Percentiles rank a stretch among this genome's conserved stretches.
These are phyloP conservation scores for Xylaria polymorpha DNA, from an alignment of 2,329 filamentous ascomycete species.

Conservation along the genomic window DNA sequence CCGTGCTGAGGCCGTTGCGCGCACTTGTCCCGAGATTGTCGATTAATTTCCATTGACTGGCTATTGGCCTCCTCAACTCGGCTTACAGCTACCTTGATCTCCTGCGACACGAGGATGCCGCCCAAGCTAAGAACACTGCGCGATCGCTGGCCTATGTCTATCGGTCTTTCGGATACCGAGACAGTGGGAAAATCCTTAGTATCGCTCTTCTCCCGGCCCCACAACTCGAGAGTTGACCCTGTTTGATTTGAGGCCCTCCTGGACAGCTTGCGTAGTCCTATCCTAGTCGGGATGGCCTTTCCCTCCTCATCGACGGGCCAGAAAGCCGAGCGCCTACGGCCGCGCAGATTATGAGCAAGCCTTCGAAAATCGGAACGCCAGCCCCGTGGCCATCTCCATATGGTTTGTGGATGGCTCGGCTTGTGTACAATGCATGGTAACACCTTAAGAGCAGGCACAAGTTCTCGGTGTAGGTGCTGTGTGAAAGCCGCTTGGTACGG, in stretches of 20 bases:
- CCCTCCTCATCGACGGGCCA: constrained; percentile 48
- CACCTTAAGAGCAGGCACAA: constrained; percentile 48
- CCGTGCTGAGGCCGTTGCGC: background rate
- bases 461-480: constrained; percentile 69
- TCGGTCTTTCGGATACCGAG: constrained; percentile 29
- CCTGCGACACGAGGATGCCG: constrained; percentile 71
- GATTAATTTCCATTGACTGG: background rate
- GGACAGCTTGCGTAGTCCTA: constrained; percentile 42
- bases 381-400: background rate
- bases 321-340: constrained; percentile 28
- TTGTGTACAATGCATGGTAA: constrained; percentile 41
- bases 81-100: constrained; percentile 66
- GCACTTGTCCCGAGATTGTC: constrained; percentile 23
- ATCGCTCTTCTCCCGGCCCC: constrained; percentile 36
- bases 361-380: constrained; percentile 3
- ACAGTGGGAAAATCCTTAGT: constrained; percentile 29
- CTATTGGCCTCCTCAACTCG: constrained; percentile 46
- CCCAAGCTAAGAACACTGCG: constrained; percentile 53
- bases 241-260: constrained; percentile 47
- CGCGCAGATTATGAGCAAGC: constrained; percentile 18
- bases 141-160: constrained; percentile 33
- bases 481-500: constrained; percentile 69
- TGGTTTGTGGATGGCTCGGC: constrained; percentile 22
- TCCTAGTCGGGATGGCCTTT: constrained; percentile 46
- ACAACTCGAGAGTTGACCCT: constrained; percentile 52